Conservation (phyloP, 345 rosid species). For the Arabis alpina region DNA sequence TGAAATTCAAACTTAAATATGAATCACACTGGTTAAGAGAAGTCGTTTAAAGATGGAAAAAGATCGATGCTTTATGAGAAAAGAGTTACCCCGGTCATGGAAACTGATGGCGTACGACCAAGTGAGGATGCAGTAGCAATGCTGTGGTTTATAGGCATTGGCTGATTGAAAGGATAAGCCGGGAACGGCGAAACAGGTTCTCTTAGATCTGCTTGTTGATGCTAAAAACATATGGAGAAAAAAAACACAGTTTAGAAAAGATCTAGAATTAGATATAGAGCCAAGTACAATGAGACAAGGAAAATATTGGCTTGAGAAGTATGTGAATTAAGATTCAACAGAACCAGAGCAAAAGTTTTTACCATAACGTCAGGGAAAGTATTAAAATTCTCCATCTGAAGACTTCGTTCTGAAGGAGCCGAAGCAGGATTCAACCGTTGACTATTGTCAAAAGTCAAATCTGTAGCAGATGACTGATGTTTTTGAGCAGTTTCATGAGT, state of each 20-base stretch:
- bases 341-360: conserved; percentile 24
- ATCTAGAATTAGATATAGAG: too few species aligned
- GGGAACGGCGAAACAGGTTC: conserved; percentile 67
- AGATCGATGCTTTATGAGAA: background rate
- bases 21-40: background rate
- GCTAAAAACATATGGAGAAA: conserved; percentile 1
- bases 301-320: background rate
- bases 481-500: conserved; percentile 52
- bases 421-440: conserved; percentile 59
- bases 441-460: conserved; percentile 56
- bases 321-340: background rate
- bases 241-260: background rate
- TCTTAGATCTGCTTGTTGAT: conserved; percentile 64
- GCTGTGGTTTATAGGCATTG: conserved; percentile 44
- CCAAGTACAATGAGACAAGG: background rate
- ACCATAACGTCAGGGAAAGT: conserved; percentile 69
- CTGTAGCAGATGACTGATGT: conserved; percentile 67
- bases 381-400: conserved; percentile 62
- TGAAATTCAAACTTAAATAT: background rate
- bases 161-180: conserved; percentile 62
- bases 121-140: conserved; percentile 51
- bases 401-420: conserved; percentile 56
- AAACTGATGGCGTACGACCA: conserved; percentile 57
- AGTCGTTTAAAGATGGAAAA: background rate
- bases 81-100: conserved; percentile 65